Evolutionary conservation across 352 stramenopile genomes (phyloP).

Genomic region (Globisporangium yorkense): DNA sequence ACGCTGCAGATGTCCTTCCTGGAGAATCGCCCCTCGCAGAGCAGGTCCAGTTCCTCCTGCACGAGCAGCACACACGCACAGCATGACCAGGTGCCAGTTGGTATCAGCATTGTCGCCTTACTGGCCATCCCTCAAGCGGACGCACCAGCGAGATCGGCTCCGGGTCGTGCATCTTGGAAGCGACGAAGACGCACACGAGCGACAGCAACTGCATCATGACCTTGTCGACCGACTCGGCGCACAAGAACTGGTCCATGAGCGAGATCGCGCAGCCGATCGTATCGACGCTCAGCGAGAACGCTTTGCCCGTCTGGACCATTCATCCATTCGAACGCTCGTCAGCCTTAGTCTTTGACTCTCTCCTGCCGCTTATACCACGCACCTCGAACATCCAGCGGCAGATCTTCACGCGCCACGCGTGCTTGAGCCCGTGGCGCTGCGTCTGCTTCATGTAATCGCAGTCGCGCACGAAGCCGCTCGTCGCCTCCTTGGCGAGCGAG

Average conservation of each 20-base stretch:
- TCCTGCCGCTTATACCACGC: not conserved
- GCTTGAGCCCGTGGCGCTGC: conserved; percentile 58
- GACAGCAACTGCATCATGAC: conserved; percentile 61
- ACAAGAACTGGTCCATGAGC: conserved; percentile 72
- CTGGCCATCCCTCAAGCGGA: not conserved
- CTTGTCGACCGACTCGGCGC: conserved; percentile 61
- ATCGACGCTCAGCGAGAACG: conserved; percentile 68
- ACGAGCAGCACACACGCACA: not conserved
- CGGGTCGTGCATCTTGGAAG: conserved; percentile 71
- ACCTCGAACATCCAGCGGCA: conserved; percentile 75
- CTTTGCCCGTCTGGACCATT: conserved; percentile 37
- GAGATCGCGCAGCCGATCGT: conserved; percentile 52
- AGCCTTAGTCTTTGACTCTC: not conserved
- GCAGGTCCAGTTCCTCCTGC: conserved; percentile 59
- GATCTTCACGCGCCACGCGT: conserved; percentile 60
- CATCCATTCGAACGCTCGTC: not conserved
- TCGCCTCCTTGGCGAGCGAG: conserved; percentile 22
- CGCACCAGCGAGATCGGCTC: conserved; percentile 48
- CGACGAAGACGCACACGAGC: conserved; percentile 69
- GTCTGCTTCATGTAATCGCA: conserved; percentile 35
- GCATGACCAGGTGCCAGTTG: not conserved
- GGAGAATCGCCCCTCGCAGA: conserved; percentile 73
- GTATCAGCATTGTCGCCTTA: not conserved
- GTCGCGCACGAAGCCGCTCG: conserved; percentile 21
- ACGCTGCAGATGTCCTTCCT: conserved; percentile 48